These are phyloP conservation scores for Tuber microsphaerosporum DNA, from an alignment of 495 filamentous ascomycete species.

Conservation along the genomic window DNA sequence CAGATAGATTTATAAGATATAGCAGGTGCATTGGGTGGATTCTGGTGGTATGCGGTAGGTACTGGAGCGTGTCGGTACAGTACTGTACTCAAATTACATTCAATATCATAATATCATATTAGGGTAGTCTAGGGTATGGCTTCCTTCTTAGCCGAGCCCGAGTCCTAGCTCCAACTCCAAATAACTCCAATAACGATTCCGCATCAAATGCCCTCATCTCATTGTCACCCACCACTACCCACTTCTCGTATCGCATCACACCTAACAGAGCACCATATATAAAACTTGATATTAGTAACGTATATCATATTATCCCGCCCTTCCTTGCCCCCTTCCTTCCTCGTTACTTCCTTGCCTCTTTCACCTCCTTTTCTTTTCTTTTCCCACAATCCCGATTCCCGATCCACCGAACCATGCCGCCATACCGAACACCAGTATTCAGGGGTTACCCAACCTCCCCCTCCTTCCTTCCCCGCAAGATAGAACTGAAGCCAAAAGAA, in stretches of 20 bases:
- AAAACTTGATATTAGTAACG: neutral
- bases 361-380: neutral
- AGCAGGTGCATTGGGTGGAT: neutral
- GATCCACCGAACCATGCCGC: neutral
- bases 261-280: neutral
- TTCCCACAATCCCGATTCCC: neutral
- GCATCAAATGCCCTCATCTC: neutral
- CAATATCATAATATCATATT: neutral
- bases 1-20: neutral
- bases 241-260: neutral
- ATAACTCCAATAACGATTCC: neutral
- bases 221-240: neutral
- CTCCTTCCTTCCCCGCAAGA: neutral
- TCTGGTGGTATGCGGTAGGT: no score
- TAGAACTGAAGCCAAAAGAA: neutral
- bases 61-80: neutral
- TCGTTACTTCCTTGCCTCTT: neutral
- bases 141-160: neutral
- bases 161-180: neutral
- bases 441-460: neutral
- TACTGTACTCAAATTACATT: neutral
- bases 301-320: neutral
- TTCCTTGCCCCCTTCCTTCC: neutral
- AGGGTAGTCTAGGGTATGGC: neutral
- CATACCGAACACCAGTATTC: neutral